These are phyloP conservation scores for Bauhinia variegata DNA, from an alignment of 306 rosid species.

Conservation along the genomic window DNA sequence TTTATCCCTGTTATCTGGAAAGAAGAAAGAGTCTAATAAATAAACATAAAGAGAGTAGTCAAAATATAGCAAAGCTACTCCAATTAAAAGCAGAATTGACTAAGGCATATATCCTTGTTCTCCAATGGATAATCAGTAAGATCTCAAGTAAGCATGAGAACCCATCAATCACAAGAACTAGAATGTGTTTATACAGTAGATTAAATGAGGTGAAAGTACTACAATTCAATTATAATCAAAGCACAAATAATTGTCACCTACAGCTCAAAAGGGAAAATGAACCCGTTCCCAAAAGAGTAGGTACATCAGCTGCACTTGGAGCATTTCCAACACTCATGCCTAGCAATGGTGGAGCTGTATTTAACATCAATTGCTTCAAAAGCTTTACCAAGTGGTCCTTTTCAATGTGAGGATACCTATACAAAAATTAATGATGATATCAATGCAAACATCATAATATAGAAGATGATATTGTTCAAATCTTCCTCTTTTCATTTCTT, in stretches of 20 bases:
- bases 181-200: not conserved
- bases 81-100: slow-evolving; percentile 21
- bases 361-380: slow-evolving; percentile 81
- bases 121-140: slow-evolving; percentile 1
- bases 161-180: not conserved
- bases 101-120: slow-evolving; percentile 11
- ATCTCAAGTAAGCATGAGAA: not conserved
- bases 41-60: slow-evolving; percentile 1
- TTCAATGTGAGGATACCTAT: slow-evolving; percentile 86
- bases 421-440: slow-evolving; percentile 36
- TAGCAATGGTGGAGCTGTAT: slow-evolving; percentile 57
- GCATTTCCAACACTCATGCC: slow-evolving; percentile 58
- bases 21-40: slow-evolving; percentile 21
- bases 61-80: slow-evolving; percentile 21
- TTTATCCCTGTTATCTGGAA: slow-evolving; percentile 70
- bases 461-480: slow-evolving; percentile 14
- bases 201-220: slow-evolving; percentile 6
- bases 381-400: slow-evolving; percentile 92
- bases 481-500: slow-evolving; percentile 21
- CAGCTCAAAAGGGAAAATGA: slow-evolving; percentile 87
- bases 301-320: slow-evolving; percentile 97
- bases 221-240: slow-evolving; percentile 5
- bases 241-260: slow-evolving; percentile 54
- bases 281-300: slow-evolving; percentile 86
- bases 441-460: slow-evolving; percentile 29